These are phyloP conservation scores for Nepenthes mirabilis DNA, from an alignment of 148 eudicot species.

Conservation along the genomic window DNA sequence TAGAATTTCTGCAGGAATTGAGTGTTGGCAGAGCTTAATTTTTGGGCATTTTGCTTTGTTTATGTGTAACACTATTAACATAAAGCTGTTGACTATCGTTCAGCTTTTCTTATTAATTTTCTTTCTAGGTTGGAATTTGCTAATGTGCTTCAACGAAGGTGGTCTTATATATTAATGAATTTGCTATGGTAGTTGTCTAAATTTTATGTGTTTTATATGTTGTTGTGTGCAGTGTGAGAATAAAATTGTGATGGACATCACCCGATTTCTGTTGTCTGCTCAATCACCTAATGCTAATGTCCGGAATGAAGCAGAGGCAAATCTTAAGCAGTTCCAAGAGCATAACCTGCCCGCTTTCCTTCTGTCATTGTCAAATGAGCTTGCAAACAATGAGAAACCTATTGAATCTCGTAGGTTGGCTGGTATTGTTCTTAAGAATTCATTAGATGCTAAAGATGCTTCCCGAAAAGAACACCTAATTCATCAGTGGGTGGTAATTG, in stretches of 20 bases:
- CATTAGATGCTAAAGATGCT: conserved; percentile 68
- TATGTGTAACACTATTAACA: no score
- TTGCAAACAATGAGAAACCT: conserved; percentile 55
- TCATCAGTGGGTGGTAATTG: conserved; percentile 54
- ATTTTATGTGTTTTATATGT: no score
- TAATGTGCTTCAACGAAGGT: no score
- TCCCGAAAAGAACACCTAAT: conserved; percentile 38
- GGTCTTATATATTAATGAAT: no score
- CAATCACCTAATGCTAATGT: conserved; percentile 50
- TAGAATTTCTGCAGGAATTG: no score
- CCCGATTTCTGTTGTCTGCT: conserved; percentile 46
- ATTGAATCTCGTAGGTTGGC: conserved; percentile 61
- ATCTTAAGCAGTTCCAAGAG: conserved; percentile 49
- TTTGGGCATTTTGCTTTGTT: no score
- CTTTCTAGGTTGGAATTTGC: no score
- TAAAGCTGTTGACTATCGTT: no score
- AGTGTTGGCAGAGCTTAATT: no score
- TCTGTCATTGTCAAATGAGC: conserved; percentile 47
- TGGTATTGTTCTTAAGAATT: conserved; percentile 63
- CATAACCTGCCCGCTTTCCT: conserved; percentile 47
- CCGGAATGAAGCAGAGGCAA: conserved; percentile 49
- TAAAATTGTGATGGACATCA: conserved; percentile 52
- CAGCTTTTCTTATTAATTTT: no score
- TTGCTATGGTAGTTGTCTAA: no score
- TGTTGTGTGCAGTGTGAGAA: conserved; percentile 7